Evolutionary conservation across 176 grass and related monocot species (phyloP), one percentile per base, ranked within the genome.

Genomic region (Aegilops speltoides): DNA sequence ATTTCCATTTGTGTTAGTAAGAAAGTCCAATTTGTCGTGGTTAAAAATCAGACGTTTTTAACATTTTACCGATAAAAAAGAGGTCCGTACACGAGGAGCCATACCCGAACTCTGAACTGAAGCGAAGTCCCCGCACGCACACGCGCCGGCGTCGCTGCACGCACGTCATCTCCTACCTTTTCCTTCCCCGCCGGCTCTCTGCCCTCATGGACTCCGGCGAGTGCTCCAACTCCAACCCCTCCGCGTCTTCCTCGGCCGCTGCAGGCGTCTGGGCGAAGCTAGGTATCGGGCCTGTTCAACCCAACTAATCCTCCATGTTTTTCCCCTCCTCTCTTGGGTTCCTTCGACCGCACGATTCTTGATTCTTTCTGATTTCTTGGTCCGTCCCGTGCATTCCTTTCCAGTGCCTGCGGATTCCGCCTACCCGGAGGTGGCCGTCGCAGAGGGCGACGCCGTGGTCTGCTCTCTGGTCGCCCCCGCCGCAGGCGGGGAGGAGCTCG

Each of bases 151-250:
- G 73, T 76, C 25, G 46, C 73, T 54, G 43, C 74, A 54, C 74
- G 46, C 74, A 77, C 46, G 74, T 77, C 74, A 56, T 56, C 74
- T 33, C 41, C 41, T 17, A 48, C 46, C 46, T 32, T 20, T 76
- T 43, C 41, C 45, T 52, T 13, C 74, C 16, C 74, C 43, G 74
- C 46, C 74, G 74, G 46, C 74, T 28, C 46, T 9, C 23, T 45
- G 16, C 22, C 70, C 20, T 8, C 26, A 98, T 95, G 96, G 96
- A 95, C 85, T 81, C 83, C 81, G 90, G 89, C 65, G 91, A 99
- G 87, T 93, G 86, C 85, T 99, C 94, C 80, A 77, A 61, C 64
- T 79, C 82, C 77, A 45, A 13, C 9, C 62, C 48, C 28, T 13
- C 82, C 38, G 0, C 71, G 8, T 16, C 77, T 2, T 14, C 88